Evolutionary conservation across 352 stramenopile species (phyloP), one percentile per base, ranked within the genome.

Genomic region (Globisporangium yorkense): DNA sequence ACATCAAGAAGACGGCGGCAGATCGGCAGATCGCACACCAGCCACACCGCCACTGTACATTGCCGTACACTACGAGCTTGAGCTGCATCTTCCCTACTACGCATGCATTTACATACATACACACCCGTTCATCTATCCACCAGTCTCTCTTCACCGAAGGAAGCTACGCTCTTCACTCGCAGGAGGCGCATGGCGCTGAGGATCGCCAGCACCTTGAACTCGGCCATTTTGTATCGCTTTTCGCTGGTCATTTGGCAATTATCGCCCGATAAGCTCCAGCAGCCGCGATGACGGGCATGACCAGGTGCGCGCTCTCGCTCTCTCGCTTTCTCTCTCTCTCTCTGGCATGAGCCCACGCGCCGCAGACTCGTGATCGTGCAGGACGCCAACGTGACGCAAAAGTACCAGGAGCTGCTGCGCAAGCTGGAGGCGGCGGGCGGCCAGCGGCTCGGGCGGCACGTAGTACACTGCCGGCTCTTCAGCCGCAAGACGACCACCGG

Each of bases 401-500:
- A 90, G 68, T 94, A 94, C 69, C 85, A 94, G 61, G 81, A 92
- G 57, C 65, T 94, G 46, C 70, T 94, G 67, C 83, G 83, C n/a
- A 92, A 92, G 61, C 63, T 94, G 20, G 81, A 92, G 66, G 65
- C 67, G 35, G 90, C 92, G 74, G 85, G 85, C 60, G 85, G 80
- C 40, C 76, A 84, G 59, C 90, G 89, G 63, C 50, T 89, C 40
- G 85, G 82, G 2, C 77, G 85, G 27, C 84, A 92, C 51, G 84
- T 91, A 40, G 83, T 94, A 50, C 85, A 94, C 59, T 93, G 82
- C 59, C 82, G 82, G n/a, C 77, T 94, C 31, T 92, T 94, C 66
- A 90, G 90, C 59, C 82, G 85, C 59, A 92, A 92, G 70, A 86
- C 74, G 18, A 72, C 84, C 13, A 85, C 73, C 54, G 73, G 82